Conservation (phyloP, 352 stramenopile genomes). For the Albugo laibachii region DNA sequence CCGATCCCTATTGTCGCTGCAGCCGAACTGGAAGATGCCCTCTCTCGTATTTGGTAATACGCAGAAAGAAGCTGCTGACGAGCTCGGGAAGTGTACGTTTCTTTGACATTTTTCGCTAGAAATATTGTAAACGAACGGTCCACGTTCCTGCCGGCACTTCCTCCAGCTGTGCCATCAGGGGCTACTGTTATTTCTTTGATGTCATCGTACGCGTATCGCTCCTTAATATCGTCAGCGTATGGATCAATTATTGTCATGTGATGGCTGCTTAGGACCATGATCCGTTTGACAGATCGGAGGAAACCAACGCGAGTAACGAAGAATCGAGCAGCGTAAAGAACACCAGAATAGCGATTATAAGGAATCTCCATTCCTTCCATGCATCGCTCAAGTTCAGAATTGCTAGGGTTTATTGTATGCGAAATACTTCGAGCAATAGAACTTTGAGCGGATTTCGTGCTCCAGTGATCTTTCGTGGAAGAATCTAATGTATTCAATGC, state of each 20-base stretch:
- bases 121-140: constrained; percentile 65
- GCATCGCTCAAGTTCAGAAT: neutral
- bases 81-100: constrained; percentile 72
- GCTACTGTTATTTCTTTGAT: constrained; percentile 77
- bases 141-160: constrained; percentile 28
- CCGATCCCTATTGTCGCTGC: neutral
- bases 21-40: constrained; percentile 24
- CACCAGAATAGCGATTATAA: constrained; percentile 50
- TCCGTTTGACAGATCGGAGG: constrained; percentile 45
- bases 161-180: constrained; percentile 15
- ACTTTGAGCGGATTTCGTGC: no score
- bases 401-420: no score
- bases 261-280: constrained; percentile 64
- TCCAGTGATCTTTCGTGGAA: no score
- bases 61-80: constrained; percentile 66
- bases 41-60: constrained; percentile 70
- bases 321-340: constrained; percentile 72
- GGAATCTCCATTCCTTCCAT: constrained; percentile 23
- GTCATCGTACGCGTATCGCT: constrained; percentile 72
- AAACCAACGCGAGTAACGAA: constrained; percentile 74
- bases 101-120: constrained; percentile 71
- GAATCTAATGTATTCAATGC: no score
- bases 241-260: constrained; percentile 72
- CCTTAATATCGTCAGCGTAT: constrained; percentile 71
- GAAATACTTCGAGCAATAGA: no score